These are phyloP conservation scores for Pachysandra terminalis DNA, from an alignment of 164 flowering plant species.

Conservation along the genomic window DNA sequence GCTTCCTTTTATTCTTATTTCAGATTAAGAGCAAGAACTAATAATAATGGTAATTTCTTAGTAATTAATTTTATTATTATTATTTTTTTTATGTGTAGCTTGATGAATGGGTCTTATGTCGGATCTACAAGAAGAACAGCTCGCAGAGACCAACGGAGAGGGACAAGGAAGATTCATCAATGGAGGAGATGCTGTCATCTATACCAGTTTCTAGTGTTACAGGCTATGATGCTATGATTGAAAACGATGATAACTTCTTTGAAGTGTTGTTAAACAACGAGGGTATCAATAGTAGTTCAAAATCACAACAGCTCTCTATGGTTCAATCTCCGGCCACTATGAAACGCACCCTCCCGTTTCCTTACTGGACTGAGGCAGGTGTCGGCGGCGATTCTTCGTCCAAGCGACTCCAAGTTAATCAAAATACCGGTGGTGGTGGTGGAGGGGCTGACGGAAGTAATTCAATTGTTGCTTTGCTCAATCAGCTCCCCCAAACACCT, in stretches of 20 bases:
- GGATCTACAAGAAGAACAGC: slow-evolving; percentile 90
- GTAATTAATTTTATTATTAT: neutral
- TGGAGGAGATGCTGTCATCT: slow-evolving; percentile 47
- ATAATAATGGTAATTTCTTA: neutral
- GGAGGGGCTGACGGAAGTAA: slow-evolving; percentile 11
- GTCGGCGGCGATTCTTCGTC: slow-evolving; percentile 4
- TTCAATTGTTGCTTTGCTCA: slow-evolving; percentile 33
- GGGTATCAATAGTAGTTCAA: slow-evolving; percentile 20
- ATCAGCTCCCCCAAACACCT: slow-evolving; percentile 38
- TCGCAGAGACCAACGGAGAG: slow-evolving; percentile 46
- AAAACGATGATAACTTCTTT: slow-evolving; percentile 31
- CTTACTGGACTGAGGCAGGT: slow-evolving; percentile 28
- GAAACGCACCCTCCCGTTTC: slow-evolving; percentile 23
- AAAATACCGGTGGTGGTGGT: slow-evolving; percentile 12
- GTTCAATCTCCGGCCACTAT: neutral
- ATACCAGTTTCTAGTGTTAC: slow-evolving; percentile 27
- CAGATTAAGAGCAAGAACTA: too few relatives aligned
- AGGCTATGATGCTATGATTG: slow-evolving; percentile 18
- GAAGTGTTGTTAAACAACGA: slow-evolving; percentile 33
- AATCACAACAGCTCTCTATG: slow-evolving; percentile 11
- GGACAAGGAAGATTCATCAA: slow-evolving; percentile 49
- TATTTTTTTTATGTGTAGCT: slow-evolving; percentile 36
- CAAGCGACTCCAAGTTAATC: slow-evolving; percentile 18
- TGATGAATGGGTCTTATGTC: slow-evolving; percentile 95
- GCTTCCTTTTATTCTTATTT: too few relatives aligned